These are phyloP conservation scores for Prunus padus DNA, from an alignment of 306 rosid genomes.

Conservation along the genomic window DNA sequence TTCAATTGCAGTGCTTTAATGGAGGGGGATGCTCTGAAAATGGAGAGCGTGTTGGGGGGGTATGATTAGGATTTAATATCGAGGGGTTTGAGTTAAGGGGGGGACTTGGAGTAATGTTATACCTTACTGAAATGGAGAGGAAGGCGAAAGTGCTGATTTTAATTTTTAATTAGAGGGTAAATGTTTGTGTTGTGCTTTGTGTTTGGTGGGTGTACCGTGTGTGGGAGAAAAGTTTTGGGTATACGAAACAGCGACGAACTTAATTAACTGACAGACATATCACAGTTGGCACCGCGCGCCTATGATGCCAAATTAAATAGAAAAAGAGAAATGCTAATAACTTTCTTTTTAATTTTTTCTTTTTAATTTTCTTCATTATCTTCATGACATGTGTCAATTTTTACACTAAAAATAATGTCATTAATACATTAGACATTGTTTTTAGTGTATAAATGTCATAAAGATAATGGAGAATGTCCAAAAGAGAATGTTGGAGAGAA, in stretches of 20 bases:
- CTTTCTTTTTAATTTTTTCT: too few relatives aligned
- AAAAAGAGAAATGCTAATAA: too few relatives aligned
- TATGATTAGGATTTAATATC: not conserved
- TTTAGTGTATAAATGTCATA: too few relatives aligned
- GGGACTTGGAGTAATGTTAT: not conserved
- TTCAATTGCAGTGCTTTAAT: too few relatives aligned
- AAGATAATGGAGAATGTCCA: too few relatives aligned
- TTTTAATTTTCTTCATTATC: too few relatives aligned
- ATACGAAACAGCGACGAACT: slow-evolving; percentile 14
- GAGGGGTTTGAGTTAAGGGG: not conserved
- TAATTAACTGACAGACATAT: slow-evolving; percentile 36
- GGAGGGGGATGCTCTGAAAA: not conserved
- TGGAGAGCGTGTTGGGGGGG: not conserved
- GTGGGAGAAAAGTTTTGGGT: not conserved
- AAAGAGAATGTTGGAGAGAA: too few relatives aligned
- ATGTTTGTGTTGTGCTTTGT: not conserved
- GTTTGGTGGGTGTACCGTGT: not conserved
- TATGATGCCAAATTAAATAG: not conserved
- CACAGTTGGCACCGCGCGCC: slow-evolving; percentile 56
- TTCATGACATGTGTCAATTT: too few relatives aligned
- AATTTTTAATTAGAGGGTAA: not conserved
- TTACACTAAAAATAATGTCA: too few relatives aligned
- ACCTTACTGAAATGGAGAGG: not conserved
- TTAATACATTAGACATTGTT: too few relatives aligned
- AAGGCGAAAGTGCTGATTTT: not conserved